Evolutionary conservation across 2,329 filamentous ascomycete species (phyloP).

Genomic region (Ascochyta viciae-villosae): DNA sequence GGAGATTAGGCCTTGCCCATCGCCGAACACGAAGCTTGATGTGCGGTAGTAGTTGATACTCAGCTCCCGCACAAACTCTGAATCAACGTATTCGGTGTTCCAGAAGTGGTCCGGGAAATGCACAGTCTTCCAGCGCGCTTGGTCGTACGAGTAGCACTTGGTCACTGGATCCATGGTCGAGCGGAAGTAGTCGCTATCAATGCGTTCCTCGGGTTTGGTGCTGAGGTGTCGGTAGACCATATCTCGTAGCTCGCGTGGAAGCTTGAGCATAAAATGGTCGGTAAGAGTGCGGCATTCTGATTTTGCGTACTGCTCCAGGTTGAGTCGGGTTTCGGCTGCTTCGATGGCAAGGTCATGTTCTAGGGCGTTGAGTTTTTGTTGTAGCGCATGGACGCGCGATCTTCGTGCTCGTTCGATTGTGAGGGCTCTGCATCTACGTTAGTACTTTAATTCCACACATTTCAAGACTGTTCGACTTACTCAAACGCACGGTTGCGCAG

Average conservation of each 20-base stretch:
- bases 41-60: conserved; percentile 29
- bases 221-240: conserved; percentile 28
- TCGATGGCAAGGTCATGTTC: conserved; percentile 11
- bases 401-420: not conserved
- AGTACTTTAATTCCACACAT: not conserved
- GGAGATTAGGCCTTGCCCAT: conserved; percentile 23
- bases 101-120: conserved; percentile 30
- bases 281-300: conserved; percentile 24
- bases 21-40: conserved; percentile 27
- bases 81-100: conserved; percentile 13
- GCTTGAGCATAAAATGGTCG: conserved; percentile 12
- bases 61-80: conserved; percentile 20
- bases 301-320: conserved; percentile 18
- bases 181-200: conserved; percentile 30
- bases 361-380: conserved; percentile 4
- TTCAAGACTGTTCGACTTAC: not conserved
- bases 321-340: conserved; percentile 7
- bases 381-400: not conserved
- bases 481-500: conserved; percentile 7
- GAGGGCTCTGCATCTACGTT: not conserved
- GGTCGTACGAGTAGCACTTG: conserved; percentile 23
- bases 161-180: conserved; percentile 27
- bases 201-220: conserved; percentile 15
- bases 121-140: conserved; percentile 24
- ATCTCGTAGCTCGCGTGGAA: conserved; percentile 28